Base-by-base conservation (phyloP, 495 filamentous ascomycete genomes). In the Tuber melanosporum region DNA sequence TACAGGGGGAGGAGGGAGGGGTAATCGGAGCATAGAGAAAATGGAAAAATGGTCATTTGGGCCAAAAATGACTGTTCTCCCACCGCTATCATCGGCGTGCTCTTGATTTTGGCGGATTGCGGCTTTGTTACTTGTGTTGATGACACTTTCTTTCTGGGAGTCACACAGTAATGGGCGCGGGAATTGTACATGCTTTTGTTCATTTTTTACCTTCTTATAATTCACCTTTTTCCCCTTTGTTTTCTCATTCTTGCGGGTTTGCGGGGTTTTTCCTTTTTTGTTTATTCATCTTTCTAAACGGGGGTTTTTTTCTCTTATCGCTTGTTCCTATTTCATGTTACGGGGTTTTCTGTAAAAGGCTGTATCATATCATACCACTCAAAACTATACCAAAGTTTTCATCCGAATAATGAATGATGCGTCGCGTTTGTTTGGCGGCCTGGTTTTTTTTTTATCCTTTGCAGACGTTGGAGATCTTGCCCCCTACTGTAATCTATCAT, bases 251-350 rank as follows among this genome's bases (percentile, higher is more conserved):
- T 66, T 15, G 52, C 20, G 70, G 39, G 49, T 79, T 73, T 80
- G 76, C 73, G 79, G 77, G 46, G 49, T 76, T 75, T 47, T 72
- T 76, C 46, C 71, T 47, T 78, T 22, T 76, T 42, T 76, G 57
- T 71, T 71, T n/a, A 70, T 73, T 26, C 32, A 32, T 47, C 15
- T 44, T 42, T 57, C 70, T 73, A 73, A 36, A 44, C 70, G 52
- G 49, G 78, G 78, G 72, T 69, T 75, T 79, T 79, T 75, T 47
- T 70, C 19, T 71, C 42, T 75, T 46, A 46, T 47, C 70, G 52
- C 36, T 36, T 78, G 72, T 72, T 71, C 22, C 73, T 78, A 52
- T 74, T 66, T 71, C 45, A 36, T 32, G 57, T 66, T 36, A 66
- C 14, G 57, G 57, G 57, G 15, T 66, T 66, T 36, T 66, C 57